A percentile compares a stretch with the other conserved stretches of the same genome.
Evolutionary conservation across 148 eudicot species (phyloP).

Genomic region (Chenopodium album): DNA sequence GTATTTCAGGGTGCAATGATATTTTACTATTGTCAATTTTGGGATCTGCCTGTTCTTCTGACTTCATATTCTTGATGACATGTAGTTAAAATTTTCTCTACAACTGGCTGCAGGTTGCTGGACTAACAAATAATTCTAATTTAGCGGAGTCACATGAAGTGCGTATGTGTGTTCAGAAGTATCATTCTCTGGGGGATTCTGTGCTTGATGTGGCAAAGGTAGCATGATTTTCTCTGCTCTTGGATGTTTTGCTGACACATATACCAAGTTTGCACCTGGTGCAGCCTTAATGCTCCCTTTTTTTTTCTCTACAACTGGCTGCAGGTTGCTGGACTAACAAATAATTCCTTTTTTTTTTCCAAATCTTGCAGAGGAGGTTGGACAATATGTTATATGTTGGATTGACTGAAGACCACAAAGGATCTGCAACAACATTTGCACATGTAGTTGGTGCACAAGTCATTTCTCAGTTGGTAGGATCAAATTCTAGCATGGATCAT

Average conservation of each 20-base stretch:
- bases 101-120: constrained; percentile 59
- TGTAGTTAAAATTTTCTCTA: constrained; percentile 9
- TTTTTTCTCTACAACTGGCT: neutral
- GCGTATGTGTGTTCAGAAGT: constrained; percentile 73
- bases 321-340: too few species aligned
- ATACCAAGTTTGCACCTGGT: neutral
- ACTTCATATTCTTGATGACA: neutral
- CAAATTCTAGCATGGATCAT: constrained; percentile 40
- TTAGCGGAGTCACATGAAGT: constrained; percentile 66
- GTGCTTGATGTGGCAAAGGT: constrained; percentile 98
- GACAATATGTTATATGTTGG: constrained; percentile 94
- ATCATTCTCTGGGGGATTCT: constrained; percentile 62
- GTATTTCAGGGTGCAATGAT: neutral
- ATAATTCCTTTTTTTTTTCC: constrained; percentile 7
- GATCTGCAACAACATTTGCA: constrained; percentile 82
- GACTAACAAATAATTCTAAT: constrained; percentile 90
- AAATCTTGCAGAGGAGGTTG: constrained; percentile 79
- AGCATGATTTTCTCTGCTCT: constrained; percentile 2
- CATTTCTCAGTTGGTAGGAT: constrained; percentile 61
- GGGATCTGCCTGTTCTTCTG: constrained; percentile 7
- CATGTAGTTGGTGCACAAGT: constrained; percentile 86
- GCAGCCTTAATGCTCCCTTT: neutral
- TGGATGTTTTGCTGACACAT: neutral
- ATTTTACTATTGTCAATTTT: neutral
- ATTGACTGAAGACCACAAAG: constrained; percentile 87